Evolutionary conservation across 140 eudicot genomes (phyloP).

Genomic region (Anethum foeniculum): DNA sequence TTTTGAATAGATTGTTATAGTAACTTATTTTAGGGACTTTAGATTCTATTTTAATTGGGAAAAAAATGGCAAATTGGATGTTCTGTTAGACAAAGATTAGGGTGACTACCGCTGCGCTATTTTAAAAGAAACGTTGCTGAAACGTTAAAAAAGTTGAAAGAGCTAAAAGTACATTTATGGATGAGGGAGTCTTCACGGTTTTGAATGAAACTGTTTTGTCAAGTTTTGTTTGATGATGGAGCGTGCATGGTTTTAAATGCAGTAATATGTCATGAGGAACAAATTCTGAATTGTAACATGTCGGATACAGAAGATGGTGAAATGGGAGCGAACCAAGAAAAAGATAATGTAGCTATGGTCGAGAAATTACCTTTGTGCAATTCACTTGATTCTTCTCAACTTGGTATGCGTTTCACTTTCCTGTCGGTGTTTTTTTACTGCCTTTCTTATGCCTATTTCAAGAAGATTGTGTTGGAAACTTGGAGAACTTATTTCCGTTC

Average conservation of each 20-base stretch:
- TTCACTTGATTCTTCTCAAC: conserved; percentile 10
- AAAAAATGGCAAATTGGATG: not conserved
- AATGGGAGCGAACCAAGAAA: conserved; percentile 50
- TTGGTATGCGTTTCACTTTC: conserved; percentile 19
- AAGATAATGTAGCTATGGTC: conserved; percentile 55
- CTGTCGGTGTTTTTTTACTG: not conserved
- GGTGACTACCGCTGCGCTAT: not conserved
- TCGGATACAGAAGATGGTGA: conserved; percentile 47
- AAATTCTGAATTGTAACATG: conserved; percentile 34
- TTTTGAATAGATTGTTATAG: not conserved
- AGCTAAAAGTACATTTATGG: not conserved
- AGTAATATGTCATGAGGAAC: conserved; percentile 29
- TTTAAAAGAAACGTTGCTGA: not conserved
- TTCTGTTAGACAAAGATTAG: not conserved
- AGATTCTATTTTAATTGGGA: not conserved
- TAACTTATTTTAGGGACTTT: not conserved
- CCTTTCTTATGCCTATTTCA: not conserved
- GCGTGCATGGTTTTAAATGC: conserved; percentile 18
- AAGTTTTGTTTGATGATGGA: not conserved
- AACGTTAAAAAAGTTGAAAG: not conserved
- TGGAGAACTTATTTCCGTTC: not conserved
- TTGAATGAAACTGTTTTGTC: not conserved
- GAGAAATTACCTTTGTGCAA: conserved; percentile 40
- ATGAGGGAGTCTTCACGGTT: not conserved
- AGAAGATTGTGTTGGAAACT: not conserved